These are phyloP conservation scores for Sclerotinia minor DNA, from an alignment of 2,329 filamentous ascomycete species.

Conservation along the genomic window DNA sequence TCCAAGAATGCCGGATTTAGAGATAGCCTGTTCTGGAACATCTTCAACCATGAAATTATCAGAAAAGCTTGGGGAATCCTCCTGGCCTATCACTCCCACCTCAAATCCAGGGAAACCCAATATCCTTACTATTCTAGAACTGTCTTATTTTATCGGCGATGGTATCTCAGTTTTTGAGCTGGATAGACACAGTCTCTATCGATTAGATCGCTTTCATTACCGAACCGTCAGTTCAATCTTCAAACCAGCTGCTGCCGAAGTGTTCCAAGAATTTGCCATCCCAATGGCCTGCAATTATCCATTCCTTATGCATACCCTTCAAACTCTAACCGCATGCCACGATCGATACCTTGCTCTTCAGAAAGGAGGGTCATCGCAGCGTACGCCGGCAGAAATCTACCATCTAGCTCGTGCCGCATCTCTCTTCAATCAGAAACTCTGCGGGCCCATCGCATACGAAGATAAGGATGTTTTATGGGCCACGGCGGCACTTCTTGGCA, in stretches of 20 bases:
- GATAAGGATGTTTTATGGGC: conserved; percentile 53
- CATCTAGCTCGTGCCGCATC: conserved; percentile 52
- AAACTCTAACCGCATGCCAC: conserved; percentile 55
- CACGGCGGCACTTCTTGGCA: conserved; percentile 49
- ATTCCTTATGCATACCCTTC: conserved; percentile 51
- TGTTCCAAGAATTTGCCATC: conserved; percentile 44
- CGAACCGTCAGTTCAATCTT: conserved; percentile 48
- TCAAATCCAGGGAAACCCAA: too few species aligned
- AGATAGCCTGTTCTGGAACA: conserved; percentile 32
- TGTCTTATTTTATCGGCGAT: neutral
- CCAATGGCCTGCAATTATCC: conserved; percentile 21
- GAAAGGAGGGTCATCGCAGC: conserved; percentile 33
- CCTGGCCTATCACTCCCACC: neutral
- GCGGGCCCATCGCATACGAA: conserved; percentile 41
- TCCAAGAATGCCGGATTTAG: conserved; percentile 41
- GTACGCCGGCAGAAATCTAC: conserved; percentile 43
- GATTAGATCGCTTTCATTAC: conserved; percentile 47
- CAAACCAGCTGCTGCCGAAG: conserved; percentile 35
- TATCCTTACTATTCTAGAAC: conserved; percentile 11
- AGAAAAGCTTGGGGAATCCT: neutral
- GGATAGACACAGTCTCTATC: conserved; percentile 37
- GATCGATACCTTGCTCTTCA: conserved; percentile 47
- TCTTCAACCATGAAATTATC: neutral
- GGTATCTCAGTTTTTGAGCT: conserved; percentile 1
- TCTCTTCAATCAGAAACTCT: conserved; percentile 50